Evolutionary conservation across 192 early-diverging fungal species (phyloP).

Genomic region (Piromyces finnis): DNA sequence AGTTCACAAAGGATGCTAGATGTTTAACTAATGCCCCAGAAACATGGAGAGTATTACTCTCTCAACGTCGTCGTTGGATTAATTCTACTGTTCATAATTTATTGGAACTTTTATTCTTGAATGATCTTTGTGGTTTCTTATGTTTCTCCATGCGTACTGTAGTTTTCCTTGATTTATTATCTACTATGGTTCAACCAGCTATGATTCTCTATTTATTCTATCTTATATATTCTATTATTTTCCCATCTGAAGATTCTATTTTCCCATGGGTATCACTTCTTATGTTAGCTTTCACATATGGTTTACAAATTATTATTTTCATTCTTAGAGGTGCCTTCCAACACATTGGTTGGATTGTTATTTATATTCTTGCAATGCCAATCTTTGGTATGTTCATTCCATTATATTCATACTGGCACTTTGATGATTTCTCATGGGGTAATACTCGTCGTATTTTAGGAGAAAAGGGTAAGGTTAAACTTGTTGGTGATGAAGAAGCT

Average conservation of each 20-base stretch:
- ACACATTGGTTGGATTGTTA: slow-evolving; percentile 78
- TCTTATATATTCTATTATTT: slow-evolving; percentile 54
- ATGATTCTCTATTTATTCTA: slow-evolving; percentile 57
- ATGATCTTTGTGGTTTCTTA: slow-evolving; percentile 90
- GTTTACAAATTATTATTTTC: slow-evolving; percentile 24
- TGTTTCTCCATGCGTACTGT: slow-evolving; percentile 96
- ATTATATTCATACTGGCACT: slow-evolving; percentile 92
- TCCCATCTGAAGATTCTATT: slow-evolving; percentile 29
- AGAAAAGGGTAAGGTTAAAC: slow-evolving; percentile 50
- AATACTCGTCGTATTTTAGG: slow-evolving; percentile 85
- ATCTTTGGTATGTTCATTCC: slow-evolving; percentile 50
- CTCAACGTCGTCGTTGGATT: slow-evolving; percentile 98
- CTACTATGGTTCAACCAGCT: slow-evolving; percentile 87
- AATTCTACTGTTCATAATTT: slow-evolving; percentile 99
- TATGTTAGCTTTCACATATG: slow-evolving; percentile 76
- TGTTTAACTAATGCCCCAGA: slow-evolving; percentile 92
- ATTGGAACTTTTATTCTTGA: slow-evolving; percentile 80
- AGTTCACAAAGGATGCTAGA: slow-evolving; percentile 79
- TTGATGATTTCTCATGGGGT: slow-evolving; percentile 99
- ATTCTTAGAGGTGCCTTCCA: slow-evolving; percentile 74
- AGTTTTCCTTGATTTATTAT: slow-evolving; percentile 83
- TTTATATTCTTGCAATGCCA: slow-evolving; percentile 79
- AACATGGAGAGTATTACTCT: slow-evolving; percentile 77
- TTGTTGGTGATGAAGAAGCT: slow-evolving; percentile 10
- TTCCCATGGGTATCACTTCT: slow-evolving; percentile 65